phyloP scores from a whole-genome alignment of 805 yeast species.

The Spathaspora arborariae region DNA sequence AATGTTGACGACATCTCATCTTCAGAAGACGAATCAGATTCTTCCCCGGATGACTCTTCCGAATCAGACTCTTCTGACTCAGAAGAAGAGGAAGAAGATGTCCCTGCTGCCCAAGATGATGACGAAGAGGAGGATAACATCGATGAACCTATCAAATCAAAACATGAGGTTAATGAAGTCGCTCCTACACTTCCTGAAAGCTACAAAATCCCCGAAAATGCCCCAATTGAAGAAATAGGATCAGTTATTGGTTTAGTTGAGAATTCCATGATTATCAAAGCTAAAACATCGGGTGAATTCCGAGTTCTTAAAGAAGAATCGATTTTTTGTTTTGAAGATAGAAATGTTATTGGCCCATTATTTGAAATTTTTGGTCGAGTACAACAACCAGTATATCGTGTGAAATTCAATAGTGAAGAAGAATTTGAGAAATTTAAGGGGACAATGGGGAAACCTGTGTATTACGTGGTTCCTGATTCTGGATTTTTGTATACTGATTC shows the following conservation, averaged over 20 bases:
- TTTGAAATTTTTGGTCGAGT: slow-evolving; percentile 90
- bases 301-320: slow-evolving; percentile 79
- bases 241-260: slow-evolving; percentile 66
- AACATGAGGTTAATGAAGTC: slow-evolving; percentile 65
- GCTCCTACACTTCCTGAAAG: slow-evolving; percentile 68
- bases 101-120: slow-evolving; percentile 52
- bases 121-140: slow-evolving; percentile 44
- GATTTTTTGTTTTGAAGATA: slow-evolving; percentile 71
- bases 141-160: slow-evolving; percentile 70
- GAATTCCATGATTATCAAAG: slow-evolving; percentile 65
- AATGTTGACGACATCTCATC: slow-evolving; percentile 15
- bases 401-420: slow-evolving; percentile 55
- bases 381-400: slow-evolving; percentile 75
- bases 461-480: slow-evolving; percentile 76
- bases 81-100: slow-evolving; percentile 34
- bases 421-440: slow-evolving; percentile 45
- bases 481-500: slow-evolving; percentile 73
- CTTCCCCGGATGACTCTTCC: slow-evolving; percentile 7
- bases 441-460: slow-evolving; percentile 55
- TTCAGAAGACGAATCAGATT: slow-evolving; percentile 7
- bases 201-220: slow-evolving; percentile 52
- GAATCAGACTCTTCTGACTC: slow-evolving; percentile 15
- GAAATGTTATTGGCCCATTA: slow-evolving; percentile 67
- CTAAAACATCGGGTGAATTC: slow-evolving; percentile 76
- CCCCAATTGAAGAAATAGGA: slow-evolving; percentile 74